Evolutionary conservation across 2,329 filamentous ascomycete species (phyloP).

Genomic region (Diplodia seriata): DNA sequence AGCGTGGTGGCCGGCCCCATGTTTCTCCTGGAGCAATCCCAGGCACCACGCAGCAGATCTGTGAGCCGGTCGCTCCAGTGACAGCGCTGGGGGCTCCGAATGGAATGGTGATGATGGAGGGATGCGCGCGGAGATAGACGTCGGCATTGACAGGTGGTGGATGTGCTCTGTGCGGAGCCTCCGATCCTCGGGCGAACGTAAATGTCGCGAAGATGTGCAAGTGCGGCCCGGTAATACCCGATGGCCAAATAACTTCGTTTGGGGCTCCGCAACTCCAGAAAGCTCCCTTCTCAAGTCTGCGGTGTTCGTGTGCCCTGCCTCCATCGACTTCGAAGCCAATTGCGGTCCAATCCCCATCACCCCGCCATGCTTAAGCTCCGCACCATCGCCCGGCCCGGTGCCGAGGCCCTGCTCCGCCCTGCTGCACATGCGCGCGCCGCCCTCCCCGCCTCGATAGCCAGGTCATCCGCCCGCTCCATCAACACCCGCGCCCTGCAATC

Average conservation of each 20-base stretch:
- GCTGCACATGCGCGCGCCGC: slow-evolving; percentile 46
- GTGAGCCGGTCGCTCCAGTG: not conserved
- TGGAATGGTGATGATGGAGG: too few relatives aligned
- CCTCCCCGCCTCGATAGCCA: slow-evolving; percentile 35
- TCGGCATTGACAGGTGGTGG: not conserved
- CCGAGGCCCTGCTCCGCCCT: slow-evolving; percentile 46
- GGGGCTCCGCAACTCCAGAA: slow-evolving; percentile 27
- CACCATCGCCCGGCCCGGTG: slow-evolving; percentile 42
- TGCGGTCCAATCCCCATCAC: slow-evolving; percentile 31
- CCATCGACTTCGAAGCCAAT: slow-evolving; percentile 19
- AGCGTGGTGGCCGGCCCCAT: slow-evolving; percentile 52
- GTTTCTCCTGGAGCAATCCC: slow-evolving; percentile 49
- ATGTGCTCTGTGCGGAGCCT: not conserved
- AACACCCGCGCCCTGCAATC: slow-evolving; percentile 23
- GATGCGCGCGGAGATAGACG: not conserved
- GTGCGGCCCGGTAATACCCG: slow-evolving; percentile 24
- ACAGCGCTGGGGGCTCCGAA: not conserved
- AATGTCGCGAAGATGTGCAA: slow-evolving; percentile 19
- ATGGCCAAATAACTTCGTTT: slow-evolving; percentile 27
- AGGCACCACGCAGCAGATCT: slow-evolving; percentile 7
- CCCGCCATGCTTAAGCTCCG: slow-evolving; percentile 44
- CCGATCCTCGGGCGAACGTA: not conserved
- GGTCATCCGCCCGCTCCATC: slow-evolving; percentile 29
- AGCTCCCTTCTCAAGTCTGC: slow-evolving; percentile 17
- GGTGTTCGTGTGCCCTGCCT: slow-evolving; percentile 1